Conservation (phyloP, 305 asterid genomes). For the Striga hermonthica region DNA sequence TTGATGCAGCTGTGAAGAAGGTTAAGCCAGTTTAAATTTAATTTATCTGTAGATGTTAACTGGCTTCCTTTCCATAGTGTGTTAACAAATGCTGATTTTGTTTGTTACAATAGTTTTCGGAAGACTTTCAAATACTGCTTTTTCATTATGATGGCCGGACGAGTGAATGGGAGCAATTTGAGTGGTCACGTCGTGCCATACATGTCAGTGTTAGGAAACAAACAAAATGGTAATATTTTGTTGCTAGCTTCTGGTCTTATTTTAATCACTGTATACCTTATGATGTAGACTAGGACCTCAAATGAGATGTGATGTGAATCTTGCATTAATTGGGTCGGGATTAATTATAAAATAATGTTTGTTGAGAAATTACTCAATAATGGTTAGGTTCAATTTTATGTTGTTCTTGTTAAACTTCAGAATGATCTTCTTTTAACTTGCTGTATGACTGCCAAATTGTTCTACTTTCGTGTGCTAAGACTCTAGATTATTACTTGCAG, state of each 20-base stretch:
- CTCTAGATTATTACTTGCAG: conserved; percentile 6
- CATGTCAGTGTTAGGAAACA: conserved; percentile 8
- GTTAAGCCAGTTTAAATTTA: conserved; percentile 24
- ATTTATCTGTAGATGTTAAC: no score
- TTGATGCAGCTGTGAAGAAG: conserved; percentile 61
- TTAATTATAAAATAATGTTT: not conserved
- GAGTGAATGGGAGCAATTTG: conserved; percentile 6
- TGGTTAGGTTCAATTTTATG: conserved; percentile 4
- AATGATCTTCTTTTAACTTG: conserved; percentile 20
- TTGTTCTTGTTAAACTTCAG: not conserved
- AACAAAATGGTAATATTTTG: conserved; percentile 13
- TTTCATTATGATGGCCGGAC: conserved; percentile 22
- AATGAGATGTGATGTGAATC: conserved; percentile 1
- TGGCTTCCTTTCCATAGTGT: not conserved
- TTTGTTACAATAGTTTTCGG: not conserved
- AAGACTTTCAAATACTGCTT: not conserved
- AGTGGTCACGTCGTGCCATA: conserved; percentile 9
- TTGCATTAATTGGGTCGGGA: conserved; percentile 12
- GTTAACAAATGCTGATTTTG: not conserved
- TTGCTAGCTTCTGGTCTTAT: conserved; percentile 20
- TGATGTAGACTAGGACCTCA: conserved; percentile 10
- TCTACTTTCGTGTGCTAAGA: not conserved
- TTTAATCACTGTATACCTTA: conserved; percentile 21
- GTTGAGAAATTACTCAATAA: conserved; percentile 1
- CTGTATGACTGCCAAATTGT: not conserved